phyloP scores from a whole-genome alignment of 2,329 filamentous ascomycete species.

The Magnaporthiopsis rhizophila region DNA sequence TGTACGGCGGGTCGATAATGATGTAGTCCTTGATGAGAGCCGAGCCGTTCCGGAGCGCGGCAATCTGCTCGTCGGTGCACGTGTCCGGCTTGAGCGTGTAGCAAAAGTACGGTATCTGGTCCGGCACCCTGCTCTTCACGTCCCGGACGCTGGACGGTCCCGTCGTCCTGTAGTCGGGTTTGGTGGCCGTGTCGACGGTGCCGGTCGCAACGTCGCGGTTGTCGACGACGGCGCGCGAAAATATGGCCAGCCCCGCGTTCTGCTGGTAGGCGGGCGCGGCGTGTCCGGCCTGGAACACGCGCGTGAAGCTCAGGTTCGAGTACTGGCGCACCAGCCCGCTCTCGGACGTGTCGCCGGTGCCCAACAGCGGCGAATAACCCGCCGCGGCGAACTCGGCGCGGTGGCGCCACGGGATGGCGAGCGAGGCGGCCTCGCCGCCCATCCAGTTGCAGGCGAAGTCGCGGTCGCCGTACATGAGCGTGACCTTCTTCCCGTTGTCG shows the following conservation, averaged over 20 bases:
- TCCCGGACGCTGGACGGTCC: slow-evolving; percentile 11
- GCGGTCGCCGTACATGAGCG: slow-evolving; percentile 61
- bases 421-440: slow-evolving; percentile 67
- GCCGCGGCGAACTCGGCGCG: slow-evolving; percentile 52
- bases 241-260: slow-evolving; percentile 49
- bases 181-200: slow-evolving; percentile 38
- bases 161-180: slow-evolving; percentile 26
- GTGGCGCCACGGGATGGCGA: slow-evolving; percentile 40
- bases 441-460: slow-evolving; percentile 62
- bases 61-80: slow-evolving; percentile 35
- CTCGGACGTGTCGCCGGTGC: slow-evolving; percentile 60
- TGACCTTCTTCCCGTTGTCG: slow-evolving; percentile 56
- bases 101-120: slow-evolving; percentile 18
- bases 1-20: slow-evolving; percentile 8
- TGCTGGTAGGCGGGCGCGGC: slow-evolving; percentile 55
- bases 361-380: slow-evolving; percentile 64
- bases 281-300: slow-evolving; percentile 60
- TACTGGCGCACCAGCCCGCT: slow-evolving; percentile 69
- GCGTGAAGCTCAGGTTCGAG: slow-evolving; percentile 63
- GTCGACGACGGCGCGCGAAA: slow-evolving; percentile 51
- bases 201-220: slow-evolving; percentile 48
- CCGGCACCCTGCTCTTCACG: slow-evolving; percentile 14
- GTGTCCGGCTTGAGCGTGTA: slow-evolving; percentile 16
- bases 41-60: slow-evolving; percentile 39
- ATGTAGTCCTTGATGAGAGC: slow-evolving; percentile 34